A percentile compares a stretch with the other conserved stretches of the same genome.
Evolutionary conservation across 2,329 filamentous ascomycete species (phyloP).

Genomic region (Gnomoniopsis sp.): DNA sequence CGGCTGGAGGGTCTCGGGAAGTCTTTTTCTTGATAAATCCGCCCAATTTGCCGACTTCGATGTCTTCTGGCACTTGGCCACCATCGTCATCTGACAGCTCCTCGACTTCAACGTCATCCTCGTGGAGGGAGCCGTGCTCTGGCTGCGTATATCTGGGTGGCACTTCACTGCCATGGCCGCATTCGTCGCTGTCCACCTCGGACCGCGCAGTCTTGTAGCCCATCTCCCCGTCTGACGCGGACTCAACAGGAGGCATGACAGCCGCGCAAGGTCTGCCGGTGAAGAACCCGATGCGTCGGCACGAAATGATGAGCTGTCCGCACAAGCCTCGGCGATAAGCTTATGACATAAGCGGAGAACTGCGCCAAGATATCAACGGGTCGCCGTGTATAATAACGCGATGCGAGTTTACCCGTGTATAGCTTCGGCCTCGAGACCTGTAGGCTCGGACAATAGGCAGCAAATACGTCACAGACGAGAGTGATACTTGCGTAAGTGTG

Average conservation of each 20-base stretch:
- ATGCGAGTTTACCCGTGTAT: conserved; percentile 1
- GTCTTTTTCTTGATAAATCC: conserved; percentile 10
- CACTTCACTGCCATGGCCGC: not conserved
- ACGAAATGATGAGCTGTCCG: not conserved
- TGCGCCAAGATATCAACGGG: not conserved
- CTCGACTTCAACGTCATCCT: conserved; percentile 14
- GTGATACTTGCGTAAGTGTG: not conserved
- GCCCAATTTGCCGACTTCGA: conserved; percentile 1
- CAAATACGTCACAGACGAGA: conserved; percentile 11
- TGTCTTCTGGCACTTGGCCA: not conserved
- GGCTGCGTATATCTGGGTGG: not conserved
- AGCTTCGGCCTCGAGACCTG: not conserved
- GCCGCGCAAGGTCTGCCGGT: conserved; percentile 7
- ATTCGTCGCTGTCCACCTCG: not conserved
- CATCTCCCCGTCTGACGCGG: not conserved
- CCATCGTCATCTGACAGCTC: conserved; percentile 6
- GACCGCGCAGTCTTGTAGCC: conserved; percentile 9
- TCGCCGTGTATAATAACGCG: conserved; percentile 5
- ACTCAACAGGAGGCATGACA: conserved; percentile 12
- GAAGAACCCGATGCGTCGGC: conserved; percentile 5
- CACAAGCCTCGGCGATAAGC: not conserved
- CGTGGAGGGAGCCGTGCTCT: not conserved
- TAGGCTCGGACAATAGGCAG: not conserved
- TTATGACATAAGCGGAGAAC: not conserved
- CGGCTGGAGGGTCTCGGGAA: conserved; percentile 28